Evolutionary conservation across 1,139 yeast genomes (phyloP).

Genomic region (Lodderomyces metapsilosis): DNA sequence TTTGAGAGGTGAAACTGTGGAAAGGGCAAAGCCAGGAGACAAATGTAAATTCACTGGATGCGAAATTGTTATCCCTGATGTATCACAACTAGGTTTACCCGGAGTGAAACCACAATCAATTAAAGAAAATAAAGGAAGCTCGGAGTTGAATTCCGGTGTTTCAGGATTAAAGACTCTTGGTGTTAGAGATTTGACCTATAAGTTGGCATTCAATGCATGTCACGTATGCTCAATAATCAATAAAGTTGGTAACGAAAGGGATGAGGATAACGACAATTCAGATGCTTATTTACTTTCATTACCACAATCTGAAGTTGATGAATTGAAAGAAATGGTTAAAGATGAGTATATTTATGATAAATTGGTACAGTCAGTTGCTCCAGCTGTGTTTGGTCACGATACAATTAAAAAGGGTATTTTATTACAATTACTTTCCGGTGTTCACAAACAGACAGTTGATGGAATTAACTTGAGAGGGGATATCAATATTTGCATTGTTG

Average conservation of each 20-base stretch:
- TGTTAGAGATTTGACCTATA: constrained; percentile 90
- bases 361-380: constrained; percentile 87
- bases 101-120: constrained; percentile 89
- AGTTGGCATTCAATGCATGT: constrained; percentile 87
- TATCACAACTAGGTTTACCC: constrained; percentile 92
- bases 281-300: constrained; percentile 41
- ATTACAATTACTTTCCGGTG: constrained; percentile 91
- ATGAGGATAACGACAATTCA: not conserved
- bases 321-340: constrained; percentile 86
- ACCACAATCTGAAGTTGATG: constrained; percentile 79
- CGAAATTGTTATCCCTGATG: constrained; percentile 93
- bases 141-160: constrained; percentile 81
- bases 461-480: constrained; percentile 97
- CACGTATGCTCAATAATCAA: constrained; percentile 68
- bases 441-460: constrained; percentile 90
- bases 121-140: constrained; percentile 54
- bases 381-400: constrained; percentile 97
- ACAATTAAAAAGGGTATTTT: constrained; percentile 89
- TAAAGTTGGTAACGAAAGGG: constrained; percentile 35
- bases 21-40: constrained; percentile 97
- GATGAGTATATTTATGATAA: constrained; percentile 84
- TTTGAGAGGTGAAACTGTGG: constrained; percentile 91
- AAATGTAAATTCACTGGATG: constrained; percentile 94
- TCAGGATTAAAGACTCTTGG: constrained; percentile 85
- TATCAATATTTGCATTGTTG: constrained; percentile 93